Conservation (phyloP, 1,284 basidiomycete genomes). For the Apiotrichum gracile region DNA sequence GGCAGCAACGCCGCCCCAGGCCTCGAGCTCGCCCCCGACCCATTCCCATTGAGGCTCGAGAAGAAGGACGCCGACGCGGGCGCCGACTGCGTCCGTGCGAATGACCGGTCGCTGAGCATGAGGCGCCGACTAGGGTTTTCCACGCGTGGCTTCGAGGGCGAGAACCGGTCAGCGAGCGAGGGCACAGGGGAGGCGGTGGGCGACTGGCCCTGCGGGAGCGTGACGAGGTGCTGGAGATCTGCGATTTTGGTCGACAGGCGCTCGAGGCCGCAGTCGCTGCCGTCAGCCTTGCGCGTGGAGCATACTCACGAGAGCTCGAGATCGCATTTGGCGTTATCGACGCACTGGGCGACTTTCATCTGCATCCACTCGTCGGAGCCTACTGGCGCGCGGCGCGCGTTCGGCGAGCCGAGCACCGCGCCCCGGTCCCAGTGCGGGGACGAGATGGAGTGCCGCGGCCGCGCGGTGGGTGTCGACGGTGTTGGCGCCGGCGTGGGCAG, state of each 20-base stretch:
- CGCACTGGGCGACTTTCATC: constrained; percentile 29
- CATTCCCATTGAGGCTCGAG: constrained; percentile 2
- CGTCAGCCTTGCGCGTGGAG: neutral
- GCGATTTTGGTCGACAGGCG: constrained; percentile 35
- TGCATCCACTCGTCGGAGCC: constrained; percentile 44
- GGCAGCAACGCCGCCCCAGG: neutral
- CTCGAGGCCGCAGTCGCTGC: constrained; percentile 24
- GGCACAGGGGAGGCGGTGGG: constrained; percentile 10
- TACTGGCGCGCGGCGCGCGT: neutral
- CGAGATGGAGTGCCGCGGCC: neutral
- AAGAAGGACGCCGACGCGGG: constrained; percentile 25
- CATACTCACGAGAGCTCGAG: constrained; percentile 31
- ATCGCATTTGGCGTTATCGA: constrained; percentile 27
- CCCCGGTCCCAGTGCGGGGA: neutral
- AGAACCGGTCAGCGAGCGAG: constrained; percentile 3
- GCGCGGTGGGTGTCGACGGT: neutral
- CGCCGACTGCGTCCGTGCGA: constrained; percentile 31
- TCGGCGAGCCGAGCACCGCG: neutral
- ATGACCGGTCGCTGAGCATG: constrained; percentile 18
- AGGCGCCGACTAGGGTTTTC: neutral
- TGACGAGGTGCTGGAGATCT: constrained; percentile 41
- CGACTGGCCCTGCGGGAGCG: constrained; percentile 22
- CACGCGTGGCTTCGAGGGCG: neutral
- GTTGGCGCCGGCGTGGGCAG: no score
- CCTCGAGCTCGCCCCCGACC: neutral